Evolutionary conservation across 257 asterid species (phyloP).

Genomic region (Forsythia viridissima): DNA sequence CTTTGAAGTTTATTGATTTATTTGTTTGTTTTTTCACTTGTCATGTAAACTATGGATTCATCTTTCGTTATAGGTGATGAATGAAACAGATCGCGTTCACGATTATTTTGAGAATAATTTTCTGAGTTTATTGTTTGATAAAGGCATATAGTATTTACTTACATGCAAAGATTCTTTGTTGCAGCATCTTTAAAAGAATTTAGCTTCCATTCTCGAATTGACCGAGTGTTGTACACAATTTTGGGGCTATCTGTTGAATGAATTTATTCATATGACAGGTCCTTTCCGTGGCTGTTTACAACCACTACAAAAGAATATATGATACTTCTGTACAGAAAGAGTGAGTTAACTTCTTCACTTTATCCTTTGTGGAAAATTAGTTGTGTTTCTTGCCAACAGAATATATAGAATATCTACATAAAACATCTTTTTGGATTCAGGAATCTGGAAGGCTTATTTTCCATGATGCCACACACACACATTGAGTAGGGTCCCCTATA

Average conservation of each 20-base stretch:
- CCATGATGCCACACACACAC: constrained; percentile 10
- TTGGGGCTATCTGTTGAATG: constrained; percentile 18
- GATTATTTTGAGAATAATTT: not conserved
- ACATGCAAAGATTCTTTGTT: not conserved
- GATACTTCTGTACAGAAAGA: constrained; percentile 46
- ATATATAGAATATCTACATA: constrained; percentile 1
- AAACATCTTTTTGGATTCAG: constrained; percentile 4
- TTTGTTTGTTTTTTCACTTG: constrained; percentile 6
- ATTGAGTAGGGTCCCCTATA: not conserved
- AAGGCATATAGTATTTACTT: constrained; percentile 9
- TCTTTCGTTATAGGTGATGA: not conserved
- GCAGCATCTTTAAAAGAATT: constrained; percentile 9
- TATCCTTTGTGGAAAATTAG: constrained; percentile 6
- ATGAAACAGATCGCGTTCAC: not conserved
- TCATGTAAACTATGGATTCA: not conserved
- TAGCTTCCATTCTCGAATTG: not conserved
- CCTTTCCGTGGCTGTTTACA: constrained; percentile 92
- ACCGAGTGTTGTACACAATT: constrained; percentile 2
- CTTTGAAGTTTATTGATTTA: not conserved
- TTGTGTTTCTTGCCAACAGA: constrained; percentile 4
- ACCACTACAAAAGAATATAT: constrained; percentile 83
- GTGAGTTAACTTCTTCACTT: constrained; percentile 45
- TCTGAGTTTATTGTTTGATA: constrained; percentile 1
- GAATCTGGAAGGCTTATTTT: constrained; percentile 1
- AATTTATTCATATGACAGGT: constrained; percentile 52